phyloP scores from a whole-genome alignment of 768 basidiomycete species.

The Dentipellis sp. region DNA sequence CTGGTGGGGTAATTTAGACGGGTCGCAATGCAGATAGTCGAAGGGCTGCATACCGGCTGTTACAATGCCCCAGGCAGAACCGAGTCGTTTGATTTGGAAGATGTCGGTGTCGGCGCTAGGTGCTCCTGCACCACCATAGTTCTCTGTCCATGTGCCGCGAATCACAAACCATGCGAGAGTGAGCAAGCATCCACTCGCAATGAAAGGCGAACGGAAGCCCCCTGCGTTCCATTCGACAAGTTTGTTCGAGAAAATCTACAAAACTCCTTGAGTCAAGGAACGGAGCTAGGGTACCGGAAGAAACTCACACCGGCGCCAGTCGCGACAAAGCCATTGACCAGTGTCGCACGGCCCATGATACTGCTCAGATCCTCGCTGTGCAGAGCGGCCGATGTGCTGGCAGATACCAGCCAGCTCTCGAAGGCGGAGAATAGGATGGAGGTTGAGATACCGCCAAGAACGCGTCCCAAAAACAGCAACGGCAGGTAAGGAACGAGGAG shows the following conservation, averaged over 20 bases:
- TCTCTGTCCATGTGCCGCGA: slow-evolving; percentile 52
- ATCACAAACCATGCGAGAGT: slow-evolving; percentile 49
- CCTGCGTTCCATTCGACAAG: slow-evolving; percentile 38
- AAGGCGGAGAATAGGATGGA: slow-evolving; percentile 71
- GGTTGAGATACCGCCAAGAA: slow-evolving; percentile 64
- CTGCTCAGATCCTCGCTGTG: slow-evolving; percentile 49
- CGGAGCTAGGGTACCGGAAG: background rate
- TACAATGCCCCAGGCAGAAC: slow-evolving; percentile 50
- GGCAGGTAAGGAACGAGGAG: slow-evolving; percentile 50
- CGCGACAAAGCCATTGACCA: slow-evolving; percentile 68
- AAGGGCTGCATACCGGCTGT: slow-evolving; percentile 7
- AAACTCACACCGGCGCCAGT: slow-evolving; percentile 55
- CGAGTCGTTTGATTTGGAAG: slow-evolving; percentile 44
- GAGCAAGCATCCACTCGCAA: slow-evolving; percentile 51
- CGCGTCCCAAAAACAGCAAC: slow-evolving; percentile 50
- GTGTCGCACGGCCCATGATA: slow-evolving; percentile 66
- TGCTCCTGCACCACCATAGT: slow-evolving; percentile 44
- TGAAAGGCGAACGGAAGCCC: slow-evolving; percentile 55
- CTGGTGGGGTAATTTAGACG: slow-evolving; percentile 22
- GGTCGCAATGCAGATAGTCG: background rate
- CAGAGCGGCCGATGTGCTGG: slow-evolving; percentile 41
- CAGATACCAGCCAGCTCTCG: slow-evolving; percentile 70
- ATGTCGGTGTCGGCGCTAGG: slow-evolving; percentile 24
- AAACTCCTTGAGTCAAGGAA: background rate
- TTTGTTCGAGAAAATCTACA: slow-evolving; percentile 31